A percentile compares a stretch with the other conserved stretches of the same genome.
phyloP scores from a whole-genome alignment of 164 flowering plant species.

The Magnolia changhungtana region DNA sequence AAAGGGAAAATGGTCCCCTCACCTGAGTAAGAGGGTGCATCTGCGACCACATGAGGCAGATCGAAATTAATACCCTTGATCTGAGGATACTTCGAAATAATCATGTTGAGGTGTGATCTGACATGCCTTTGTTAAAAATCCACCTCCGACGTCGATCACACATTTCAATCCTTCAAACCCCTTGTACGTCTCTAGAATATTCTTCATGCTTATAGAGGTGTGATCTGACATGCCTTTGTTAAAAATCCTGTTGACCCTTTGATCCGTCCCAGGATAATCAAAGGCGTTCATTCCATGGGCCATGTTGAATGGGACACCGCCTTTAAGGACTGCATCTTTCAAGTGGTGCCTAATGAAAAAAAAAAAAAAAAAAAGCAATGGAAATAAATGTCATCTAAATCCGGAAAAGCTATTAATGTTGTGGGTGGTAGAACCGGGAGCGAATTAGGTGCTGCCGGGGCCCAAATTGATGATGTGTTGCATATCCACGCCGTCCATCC shows the following conservation, averaged over 20 bases:
- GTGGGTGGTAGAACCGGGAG: too few species aligned
- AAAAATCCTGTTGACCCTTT: slow-evolving; percentile 16
- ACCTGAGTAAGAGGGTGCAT: slow-evolving; percentile 22
- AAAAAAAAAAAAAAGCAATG: too few species aligned
- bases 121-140: too few species aligned
- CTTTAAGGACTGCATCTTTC: slow-evolving; percentile 35
- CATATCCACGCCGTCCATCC: too few species aligned
- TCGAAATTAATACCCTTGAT: slow-evolving; percentile 35
- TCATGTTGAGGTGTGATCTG: slow-evolving; percentile 25
- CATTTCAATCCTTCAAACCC: slow-evolving; percentile 26
- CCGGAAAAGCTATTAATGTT: too few species aligned
- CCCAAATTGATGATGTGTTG: too few species aligned
- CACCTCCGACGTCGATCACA: slow-evolving; percentile 37
- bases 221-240: slow-evolving; percentile 10
- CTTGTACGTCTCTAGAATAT: slow-evolving; percentile 23
- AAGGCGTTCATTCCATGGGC: slow-evolving; percentile 26
- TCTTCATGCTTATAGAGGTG: slow-evolving; percentile 14
- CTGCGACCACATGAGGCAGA: slow-evolving; percentile 21
- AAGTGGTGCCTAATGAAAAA: slow-evolving; percentile 18
- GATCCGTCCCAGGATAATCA: slow-evolving; percentile 15
- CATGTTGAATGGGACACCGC: slow-evolving; percentile 33
- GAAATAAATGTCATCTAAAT: too few species aligned
- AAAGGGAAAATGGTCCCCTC: not conserved
- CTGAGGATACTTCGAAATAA: slow-evolving; percentile 28
- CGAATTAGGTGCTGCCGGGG: too few species aligned